Evolutionary conservation across 805 yeast genomes (phyloP), one percentile per base, ranked within the genome.

Genomic region (Priceomyces haplophilus): DNA sequence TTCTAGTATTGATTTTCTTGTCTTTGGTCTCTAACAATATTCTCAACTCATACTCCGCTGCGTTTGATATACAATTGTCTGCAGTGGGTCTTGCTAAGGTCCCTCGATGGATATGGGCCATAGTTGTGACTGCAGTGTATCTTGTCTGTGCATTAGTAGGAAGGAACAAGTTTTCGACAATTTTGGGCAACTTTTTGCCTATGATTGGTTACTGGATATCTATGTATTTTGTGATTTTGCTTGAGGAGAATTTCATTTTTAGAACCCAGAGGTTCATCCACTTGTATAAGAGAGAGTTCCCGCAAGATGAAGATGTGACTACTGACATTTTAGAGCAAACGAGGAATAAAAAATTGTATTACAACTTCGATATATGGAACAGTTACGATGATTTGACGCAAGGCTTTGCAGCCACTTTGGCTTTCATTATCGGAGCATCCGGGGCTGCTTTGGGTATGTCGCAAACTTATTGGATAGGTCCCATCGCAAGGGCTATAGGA

Each of bases 191-290:
- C 55, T 88, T 88, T 63, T 67, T 88, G 54, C 96, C 96, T 7
- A 88, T 88, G 96, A 77, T 88, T 45, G 95, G 95, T 1, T 88
- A 88, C 64, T 88, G 96, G 96, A 78, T 86, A 43, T 79, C 90
- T 44, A 85, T 88, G 66, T 88, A 88, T 60, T 78, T 83, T 53
- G 75, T 78, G n/a, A 59, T 88, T 35, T 62, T 87, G 25, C 45
- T 86, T 2, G 87, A 85, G 50, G 96, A 88, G 59, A 86, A 86
- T 55, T 43, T 73, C 3, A 71, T 87, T 13, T 88, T 88, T 67
- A 74, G 96, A 56, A 72, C 80, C 35, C 50, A 61, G 37, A 53
- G 65, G 33, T 63, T 65, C 46, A 46, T 47, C 15, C 61, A 67
- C 48, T 53, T 67, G 41, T 67, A 53, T 48, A 56, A 58, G 7